phyloP scores from a whole-genome alignment of 1,139 yeast species.

The Zygosaccharomyces sapae region DNA sequence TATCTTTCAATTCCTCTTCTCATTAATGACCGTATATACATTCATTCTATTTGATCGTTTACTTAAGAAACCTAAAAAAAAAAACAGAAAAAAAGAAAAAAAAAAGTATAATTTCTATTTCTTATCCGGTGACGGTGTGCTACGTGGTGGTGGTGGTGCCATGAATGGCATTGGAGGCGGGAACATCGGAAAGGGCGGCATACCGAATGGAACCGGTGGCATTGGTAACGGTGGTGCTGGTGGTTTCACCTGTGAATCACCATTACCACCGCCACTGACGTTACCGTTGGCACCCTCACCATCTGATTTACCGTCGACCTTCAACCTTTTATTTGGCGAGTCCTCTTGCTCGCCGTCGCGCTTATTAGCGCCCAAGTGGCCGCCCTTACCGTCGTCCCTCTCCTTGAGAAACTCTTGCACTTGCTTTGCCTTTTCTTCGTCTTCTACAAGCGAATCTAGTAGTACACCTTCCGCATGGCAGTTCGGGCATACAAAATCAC shows the following conservation, averaged over 20 bases:
- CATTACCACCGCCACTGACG: neutral
- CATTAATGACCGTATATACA: constrained; percentile 3
- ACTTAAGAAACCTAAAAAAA: no score
- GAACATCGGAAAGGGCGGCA: constrained; percentile 30
- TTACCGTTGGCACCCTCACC: neutral
- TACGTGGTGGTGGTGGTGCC: constrained; percentile 12
- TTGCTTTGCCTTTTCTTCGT: constrained; percentile 53
- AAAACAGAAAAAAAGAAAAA: no score
- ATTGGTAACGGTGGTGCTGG: constrained; percentile 17
- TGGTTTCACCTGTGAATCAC: constrained; percentile 13
- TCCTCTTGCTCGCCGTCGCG: constrained; percentile 5
- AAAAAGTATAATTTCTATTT: neutral
- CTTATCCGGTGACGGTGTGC: constrained; percentile 4
- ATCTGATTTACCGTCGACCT: constrained; percentile 4
- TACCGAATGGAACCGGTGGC: constrained; percentile 25
- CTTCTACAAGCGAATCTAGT: constrained; percentile 65
- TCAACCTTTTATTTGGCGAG: constrained; percentile 9
- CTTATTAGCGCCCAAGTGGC: neutral
- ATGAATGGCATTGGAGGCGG: constrained; percentile 28
- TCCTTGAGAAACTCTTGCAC: constrained; percentile 50
- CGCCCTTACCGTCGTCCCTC: constrained; percentile 32
- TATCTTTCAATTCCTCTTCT: constrained; percentile 42
- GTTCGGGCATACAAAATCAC: constrained; percentile 87
- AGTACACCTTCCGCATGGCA: constrained; percentile 72
- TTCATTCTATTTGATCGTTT: neutral